Evolutionary conservation across 2,329 filamentous ascomycete genomes (phyloP).

Genomic region (Paraphoma chrysanthemicola): DNA sequence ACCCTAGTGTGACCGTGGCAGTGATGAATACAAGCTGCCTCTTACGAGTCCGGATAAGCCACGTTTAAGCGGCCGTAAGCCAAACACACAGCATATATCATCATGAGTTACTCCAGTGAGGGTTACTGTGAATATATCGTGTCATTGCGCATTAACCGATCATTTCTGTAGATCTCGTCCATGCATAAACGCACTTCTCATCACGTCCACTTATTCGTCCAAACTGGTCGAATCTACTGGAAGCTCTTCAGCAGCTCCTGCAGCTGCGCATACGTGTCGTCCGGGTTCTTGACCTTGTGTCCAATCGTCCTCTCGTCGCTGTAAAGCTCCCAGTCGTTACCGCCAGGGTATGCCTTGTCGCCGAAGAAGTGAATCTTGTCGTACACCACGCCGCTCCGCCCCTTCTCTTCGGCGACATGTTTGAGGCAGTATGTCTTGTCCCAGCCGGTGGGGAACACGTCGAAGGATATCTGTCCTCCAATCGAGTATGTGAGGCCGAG

Average conservation of each 20-base stretch:
- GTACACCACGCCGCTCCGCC: slow-evolving; percentile 73
- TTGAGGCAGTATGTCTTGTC: slow-evolving; percentile 97
- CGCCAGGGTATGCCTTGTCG: slow-evolving; percentile 89
- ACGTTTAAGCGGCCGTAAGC: no score
- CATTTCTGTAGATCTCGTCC: no score
- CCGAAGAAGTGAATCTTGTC: slow-evolving; percentile 96
- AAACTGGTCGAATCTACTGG: slow-evolving; percentile 11
- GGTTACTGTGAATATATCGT: no score
- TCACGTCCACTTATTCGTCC: no score
- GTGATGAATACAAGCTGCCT: no score
- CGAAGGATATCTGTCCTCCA: slow-evolving; percentile 97
- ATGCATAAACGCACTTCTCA: no score
- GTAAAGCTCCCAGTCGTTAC: slow-evolving; percentile 97
- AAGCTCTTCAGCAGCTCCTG: slow-evolving; percentile 73
- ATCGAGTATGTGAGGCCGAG: slow-evolving; percentile 92
- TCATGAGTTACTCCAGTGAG: no score
- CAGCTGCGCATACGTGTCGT: slow-evolving; percentile 80
- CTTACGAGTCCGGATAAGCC: no score
- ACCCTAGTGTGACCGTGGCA: no score
- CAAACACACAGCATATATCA: no score
- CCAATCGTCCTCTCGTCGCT: slow-evolving; percentile 80
- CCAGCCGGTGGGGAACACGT: slow-evolving; percentile 96
- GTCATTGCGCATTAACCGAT: no score
- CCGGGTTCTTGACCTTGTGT: slow-evolving; percentile 80
- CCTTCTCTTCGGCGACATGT: slow-evolving; percentile 82